Conservation (phyloP, 2,329 filamentous ascomycete species). For the Chaetomiaceae sp. region DNA sequence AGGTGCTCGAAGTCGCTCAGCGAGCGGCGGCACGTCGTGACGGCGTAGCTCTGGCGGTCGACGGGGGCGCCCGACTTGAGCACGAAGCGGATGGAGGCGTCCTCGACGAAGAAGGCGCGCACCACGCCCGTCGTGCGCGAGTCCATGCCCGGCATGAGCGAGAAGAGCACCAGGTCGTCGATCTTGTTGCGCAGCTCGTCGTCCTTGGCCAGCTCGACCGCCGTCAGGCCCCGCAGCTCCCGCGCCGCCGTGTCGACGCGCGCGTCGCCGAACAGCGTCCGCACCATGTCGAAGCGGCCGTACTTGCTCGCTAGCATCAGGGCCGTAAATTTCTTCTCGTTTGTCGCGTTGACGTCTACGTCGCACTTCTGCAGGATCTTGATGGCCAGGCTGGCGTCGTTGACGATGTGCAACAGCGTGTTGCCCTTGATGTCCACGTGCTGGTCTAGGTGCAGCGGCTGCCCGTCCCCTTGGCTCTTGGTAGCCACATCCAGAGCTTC, state of each 20-base stretch:
- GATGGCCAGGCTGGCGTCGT: conserved; percentile 69
- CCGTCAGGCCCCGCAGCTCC: conserved; percentile 82
- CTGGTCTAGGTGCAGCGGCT: conserved; percentile 82
- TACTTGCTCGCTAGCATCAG: conserved; percentile 99
- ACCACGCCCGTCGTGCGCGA: conserved; percentile 88
- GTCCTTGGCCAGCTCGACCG: conserved; percentile 94
- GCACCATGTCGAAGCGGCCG: conserved; percentile 86
- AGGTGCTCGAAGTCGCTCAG: conserved; percentile 88
- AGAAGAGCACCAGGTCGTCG: conserved; percentile 84
- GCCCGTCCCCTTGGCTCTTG: conserved; percentile 65
- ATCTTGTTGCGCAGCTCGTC: conserved; percentile 96
- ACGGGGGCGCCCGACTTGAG: conserved; percentile 89
- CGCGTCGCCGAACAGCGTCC: conserved; percentile 78
- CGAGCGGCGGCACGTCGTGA: conserved; percentile 88
- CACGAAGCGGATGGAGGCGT: conserved; percentile 86
- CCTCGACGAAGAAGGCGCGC: conserved; percentile 93
- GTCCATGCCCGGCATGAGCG: conserved; percentile 63
- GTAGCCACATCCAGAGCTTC: conserved; percentile 71
- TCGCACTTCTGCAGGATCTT: conserved; percentile 78
- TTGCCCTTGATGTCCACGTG: conserved; percentile 92
- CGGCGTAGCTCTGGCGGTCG: conserved; percentile 75
- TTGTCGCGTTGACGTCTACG: conserved; percentile 90
- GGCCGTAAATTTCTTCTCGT: conserved; percentile 90
- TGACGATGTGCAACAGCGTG: conserved; percentile 90
- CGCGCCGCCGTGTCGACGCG: conserved; percentile 79